Conservation (phyloP, 2,329 filamentous ascomycete genomes). For the Grosmannia penicillata region DNA sequence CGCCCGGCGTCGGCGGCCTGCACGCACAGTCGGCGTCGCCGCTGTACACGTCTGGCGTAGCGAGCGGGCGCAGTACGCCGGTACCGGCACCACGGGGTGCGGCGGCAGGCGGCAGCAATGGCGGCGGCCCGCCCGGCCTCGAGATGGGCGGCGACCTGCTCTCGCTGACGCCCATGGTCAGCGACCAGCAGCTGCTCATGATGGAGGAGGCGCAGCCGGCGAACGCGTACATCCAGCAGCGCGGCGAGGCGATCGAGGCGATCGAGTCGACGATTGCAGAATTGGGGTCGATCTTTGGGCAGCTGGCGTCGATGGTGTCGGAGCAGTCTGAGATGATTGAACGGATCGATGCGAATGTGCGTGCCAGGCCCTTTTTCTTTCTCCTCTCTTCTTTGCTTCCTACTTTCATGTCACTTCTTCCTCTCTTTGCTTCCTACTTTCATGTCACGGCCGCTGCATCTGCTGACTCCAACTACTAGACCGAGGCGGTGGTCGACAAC, state of each 20-base stretch:
- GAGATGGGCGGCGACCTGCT: slow-evolving; percentile 64
- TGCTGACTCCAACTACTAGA: slow-evolving; percentile 24
- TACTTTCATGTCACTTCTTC: neutral
- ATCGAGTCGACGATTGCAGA: slow-evolving; percentile 94
- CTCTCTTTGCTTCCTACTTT: no score
- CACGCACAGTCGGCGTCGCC: slow-evolving; percentile 56
- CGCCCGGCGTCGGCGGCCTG: slow-evolving; percentile 21
- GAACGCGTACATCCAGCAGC: slow-evolving; percentile 83
- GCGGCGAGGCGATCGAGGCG: slow-evolving; percentile 89
- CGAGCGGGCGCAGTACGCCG: slow-evolving; percentile 9
- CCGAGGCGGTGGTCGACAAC: slow-evolving; percentile 94
- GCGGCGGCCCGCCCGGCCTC: no score
- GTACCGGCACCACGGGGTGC: slow-evolving; percentile 6
- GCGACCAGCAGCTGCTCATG: slow-evolving; percentile 73
- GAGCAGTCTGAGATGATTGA: slow-evolving; percentile 92
- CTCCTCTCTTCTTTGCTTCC: neutral
- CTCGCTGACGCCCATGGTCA: slow-evolving; percentile 64
- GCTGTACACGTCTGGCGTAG: slow-evolving; percentile 63
- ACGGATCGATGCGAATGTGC: slow-evolving; percentile 14
- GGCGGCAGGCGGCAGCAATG: neutral
- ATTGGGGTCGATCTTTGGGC: slow-evolving; percentile 41
- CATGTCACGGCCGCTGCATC: slow-evolving; percentile 2
- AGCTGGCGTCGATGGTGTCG: slow-evolving; percentile 90
- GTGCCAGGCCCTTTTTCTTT: neutral
- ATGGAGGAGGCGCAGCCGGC: slow-evolving; percentile 84